A percentile compares a stretch with the other conserved stretches of the same genome.
phyloP scores from a whole-genome alignment of 2,329 filamentous ascomycete species.

The Elsinoe arachidis region DNA sequence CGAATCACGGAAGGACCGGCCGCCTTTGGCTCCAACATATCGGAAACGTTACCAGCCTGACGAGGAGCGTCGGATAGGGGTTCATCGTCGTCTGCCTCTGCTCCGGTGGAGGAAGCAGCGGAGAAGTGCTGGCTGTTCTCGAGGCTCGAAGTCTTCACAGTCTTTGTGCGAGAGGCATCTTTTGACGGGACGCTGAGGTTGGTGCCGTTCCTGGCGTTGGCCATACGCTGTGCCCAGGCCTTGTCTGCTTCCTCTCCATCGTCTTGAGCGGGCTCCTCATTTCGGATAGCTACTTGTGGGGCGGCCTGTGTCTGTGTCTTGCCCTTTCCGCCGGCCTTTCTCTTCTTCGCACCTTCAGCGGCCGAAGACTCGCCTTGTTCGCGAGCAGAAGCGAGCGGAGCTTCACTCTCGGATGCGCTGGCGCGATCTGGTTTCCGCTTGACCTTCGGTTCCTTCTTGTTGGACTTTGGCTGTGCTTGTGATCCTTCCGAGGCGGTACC shows the following conservation, averaged over 20 bases:
- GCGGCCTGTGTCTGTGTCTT: conserved; percentile 17
- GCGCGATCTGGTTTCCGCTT: conserved; percentile 17
- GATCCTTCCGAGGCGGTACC: conserved; percentile 8
- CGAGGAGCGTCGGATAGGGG: conserved; percentile 61
- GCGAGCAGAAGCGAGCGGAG: conserved; percentile 14
- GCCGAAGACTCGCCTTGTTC: conserved; percentile 12
- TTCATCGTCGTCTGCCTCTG: conserved; percentile 72
- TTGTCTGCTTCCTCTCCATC: conserved; percentile 61
- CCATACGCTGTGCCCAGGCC: conserved; percentile 68
- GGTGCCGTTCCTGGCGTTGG: conserved; percentile 61
- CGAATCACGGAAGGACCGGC: conserved; percentile 67
- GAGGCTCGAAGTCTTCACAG: conserved; percentile 54
- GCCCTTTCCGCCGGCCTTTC: conserved; percentile 26
- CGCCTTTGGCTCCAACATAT: conserved; percentile 76
- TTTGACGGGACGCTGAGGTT: conserved; percentile 39
- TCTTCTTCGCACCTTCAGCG: conserved; percentile 25
- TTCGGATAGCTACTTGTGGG: conserved; percentile 21
- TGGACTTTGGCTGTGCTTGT: neutral
- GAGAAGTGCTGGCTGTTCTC: conserved; percentile 33
- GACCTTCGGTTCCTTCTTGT: conserved; percentile 17
- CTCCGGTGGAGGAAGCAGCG: conserved; percentile 62
- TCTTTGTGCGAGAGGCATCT: conserved; percentile 43
- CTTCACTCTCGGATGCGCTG: conserved; percentile 17
- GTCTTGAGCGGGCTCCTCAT: conserved; percentile 43
- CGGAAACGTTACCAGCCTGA: conserved; percentile 61